These are phyloP conservation scores for Xylona heveae DNA, from an alignment of 495 filamentous ascomycete species.

Conservation along the genomic window DNA sequence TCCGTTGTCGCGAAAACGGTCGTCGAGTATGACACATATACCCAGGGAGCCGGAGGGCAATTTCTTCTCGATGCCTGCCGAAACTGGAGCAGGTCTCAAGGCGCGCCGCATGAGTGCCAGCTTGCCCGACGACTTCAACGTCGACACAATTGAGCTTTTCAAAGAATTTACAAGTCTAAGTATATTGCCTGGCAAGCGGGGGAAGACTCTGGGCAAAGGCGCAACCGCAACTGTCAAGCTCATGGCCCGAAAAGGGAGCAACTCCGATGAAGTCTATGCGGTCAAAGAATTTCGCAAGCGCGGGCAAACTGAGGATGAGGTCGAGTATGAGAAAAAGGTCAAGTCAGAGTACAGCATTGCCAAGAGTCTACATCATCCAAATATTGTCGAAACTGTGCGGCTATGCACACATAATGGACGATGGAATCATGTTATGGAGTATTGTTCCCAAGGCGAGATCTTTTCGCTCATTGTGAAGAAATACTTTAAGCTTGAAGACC, in stretches of 20 bases:
- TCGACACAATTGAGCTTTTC: slow-evolving; percentile 36
- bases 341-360: slow-evolving; percentile 63
- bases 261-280: slow-evolving; percentile 36
- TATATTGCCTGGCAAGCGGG: slow-evolving; percentile 33
- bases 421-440: slow-evolving; percentile 78
- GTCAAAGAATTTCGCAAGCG: slow-evolving; percentile 62
- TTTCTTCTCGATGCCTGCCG: slow-evolving; percentile 25
- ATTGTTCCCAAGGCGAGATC: slow-evolving; percentile 52
- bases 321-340: slow-evolving; percentile 58
- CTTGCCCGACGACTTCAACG: slow-evolving; percentile 39
- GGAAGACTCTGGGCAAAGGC: slow-evolving; percentile 47
- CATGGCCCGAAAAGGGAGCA: slow-evolving; percentile 35
- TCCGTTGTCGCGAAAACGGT: slow-evolving; percentile 8
- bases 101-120: slow-evolving; percentile 38
- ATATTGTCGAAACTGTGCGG: slow-evolving; percentile 51
- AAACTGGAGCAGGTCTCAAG: slow-evolving; percentile 41
- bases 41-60: slow-evolving; percentile 15
- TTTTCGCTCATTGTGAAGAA: slow-evolving; percentile 41
- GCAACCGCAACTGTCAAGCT: slow-evolving; percentile 51
- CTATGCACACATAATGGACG: slow-evolving; percentile 40
- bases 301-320: slow-evolving; percentile 30
- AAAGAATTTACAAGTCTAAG: slow-evolving; percentile 37
- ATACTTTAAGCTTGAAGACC: slow-evolving; percentile 35
- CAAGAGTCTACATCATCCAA: slow-evolving; percentile 55
- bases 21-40: slow-evolving; percentile 4